Evolutionary conservation across 345 rosid species (phyloP).

Genomic region (Fremontodendron californicum): DNA sequence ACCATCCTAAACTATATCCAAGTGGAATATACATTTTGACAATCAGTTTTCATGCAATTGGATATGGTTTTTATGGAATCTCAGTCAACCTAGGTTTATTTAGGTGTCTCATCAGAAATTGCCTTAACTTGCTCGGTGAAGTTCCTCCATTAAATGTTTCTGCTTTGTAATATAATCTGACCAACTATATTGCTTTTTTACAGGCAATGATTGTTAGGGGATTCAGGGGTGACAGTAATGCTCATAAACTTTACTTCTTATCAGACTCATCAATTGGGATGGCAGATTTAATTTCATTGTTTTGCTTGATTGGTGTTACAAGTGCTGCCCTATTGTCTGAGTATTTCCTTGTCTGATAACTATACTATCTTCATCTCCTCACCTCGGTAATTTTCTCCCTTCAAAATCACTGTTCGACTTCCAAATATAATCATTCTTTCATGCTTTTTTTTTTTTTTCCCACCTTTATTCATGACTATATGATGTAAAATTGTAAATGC

Average conservation of each 20-base stretch:
- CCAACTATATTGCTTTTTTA: background rate
- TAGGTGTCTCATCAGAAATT: background rate
- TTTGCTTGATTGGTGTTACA: conserved; percentile 59
- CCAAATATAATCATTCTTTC: background rate
- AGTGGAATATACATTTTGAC: background rate
- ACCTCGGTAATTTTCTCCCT: background rate
- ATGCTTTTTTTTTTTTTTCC: background rate
- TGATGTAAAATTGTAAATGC: background rate
- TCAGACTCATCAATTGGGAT: conserved; percentile 47
- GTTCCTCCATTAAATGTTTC: background rate
- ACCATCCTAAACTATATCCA: background rate
- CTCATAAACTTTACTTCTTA: conserved; percentile 62
- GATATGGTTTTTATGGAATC: background rate
- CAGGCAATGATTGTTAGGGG: conserved; percentile 99
- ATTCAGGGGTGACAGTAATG: conserved; percentile 73
- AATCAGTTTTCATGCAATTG: background rate
- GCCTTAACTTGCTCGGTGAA: background rate
- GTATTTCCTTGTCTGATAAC: conserved; percentile 41
- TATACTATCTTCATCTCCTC: background rate
- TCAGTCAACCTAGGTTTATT: background rate
- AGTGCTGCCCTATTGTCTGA: conserved; percentile 68
- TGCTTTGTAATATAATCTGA: conserved; percentile 7
- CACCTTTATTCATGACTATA: too few species aligned
- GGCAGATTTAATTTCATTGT: conserved; percentile 55
- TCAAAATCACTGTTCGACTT: background rate